A percentile compares a stretch with the other conserved stretches of the same genome.
Evolutionary conservation across 2,329 filamentous ascomycete species (phyloP).

Genomic region (Mycosphaerella sp.): DNA sequence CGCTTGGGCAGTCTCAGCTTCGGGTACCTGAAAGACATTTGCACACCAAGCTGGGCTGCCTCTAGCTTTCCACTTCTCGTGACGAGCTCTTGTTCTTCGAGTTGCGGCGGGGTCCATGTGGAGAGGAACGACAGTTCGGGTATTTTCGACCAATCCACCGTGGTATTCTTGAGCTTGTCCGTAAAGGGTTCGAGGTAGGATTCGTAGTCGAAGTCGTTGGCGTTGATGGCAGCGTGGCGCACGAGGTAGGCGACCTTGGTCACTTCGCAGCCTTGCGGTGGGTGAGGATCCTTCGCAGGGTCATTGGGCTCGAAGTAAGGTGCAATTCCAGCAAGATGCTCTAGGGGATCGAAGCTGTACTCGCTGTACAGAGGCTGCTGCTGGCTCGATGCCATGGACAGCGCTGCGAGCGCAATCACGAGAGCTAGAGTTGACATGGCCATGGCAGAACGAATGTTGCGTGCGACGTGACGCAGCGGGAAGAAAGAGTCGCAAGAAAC

Average conservation of each 20-base stretch:
- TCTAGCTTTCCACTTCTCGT: conserved; percentile 57
- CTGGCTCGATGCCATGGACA: conserved; percentile 20
- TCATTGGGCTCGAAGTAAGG: conserved; percentile 47
- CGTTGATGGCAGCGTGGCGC: conserved; percentile 47
- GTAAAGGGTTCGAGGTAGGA: conserved; percentile 47
- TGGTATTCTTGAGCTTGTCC: conserved; percentile 54
- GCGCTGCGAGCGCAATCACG: conserved; percentile 15
- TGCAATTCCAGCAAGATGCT: conserved; percentile 46
- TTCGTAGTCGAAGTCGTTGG: conserved; percentile 49
- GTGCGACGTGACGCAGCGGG: background rate
- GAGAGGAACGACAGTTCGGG: conserved; percentile 52
- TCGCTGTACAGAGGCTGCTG: conserved; percentile 28
- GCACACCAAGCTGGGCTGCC: conserved; percentile 53
- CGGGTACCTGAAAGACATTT: conserved; percentile 54
- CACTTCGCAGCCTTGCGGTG: conserved; percentile 48
- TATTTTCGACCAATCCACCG: conserved; percentile 52
- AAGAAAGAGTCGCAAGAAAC: too few relatives aligned
- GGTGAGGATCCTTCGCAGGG: conserved; percentile 42
- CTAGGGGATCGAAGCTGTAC: conserved; percentile 43
- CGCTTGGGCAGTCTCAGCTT: conserved; percentile 47
- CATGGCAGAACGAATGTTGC: background rate
- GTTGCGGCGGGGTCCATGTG: conserved; percentile 49
- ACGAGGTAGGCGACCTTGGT: conserved; percentile 46
- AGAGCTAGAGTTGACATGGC: conserved; percentile 12
- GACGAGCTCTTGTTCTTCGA: conserved; percentile 52